These are phyloP conservation scores for Erodium chrysanthum DNA, from an alignment of 441 rosid species.

Conservation along the genomic window DNA sequence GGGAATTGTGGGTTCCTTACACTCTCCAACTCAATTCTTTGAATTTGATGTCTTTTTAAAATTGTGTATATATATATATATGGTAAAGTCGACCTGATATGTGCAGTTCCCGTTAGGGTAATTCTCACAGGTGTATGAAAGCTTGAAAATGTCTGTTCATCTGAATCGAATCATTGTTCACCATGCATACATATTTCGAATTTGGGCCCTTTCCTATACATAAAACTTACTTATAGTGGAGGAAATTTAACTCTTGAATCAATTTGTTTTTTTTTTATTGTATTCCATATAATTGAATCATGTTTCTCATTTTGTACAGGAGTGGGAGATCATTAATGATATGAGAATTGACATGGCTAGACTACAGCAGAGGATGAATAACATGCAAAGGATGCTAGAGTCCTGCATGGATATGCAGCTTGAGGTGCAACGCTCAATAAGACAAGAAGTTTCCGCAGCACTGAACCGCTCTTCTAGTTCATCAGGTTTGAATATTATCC, in stretches of 20 bases:
- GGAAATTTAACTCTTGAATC: too few species aligned
- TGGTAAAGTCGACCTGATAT: too few species aligned
- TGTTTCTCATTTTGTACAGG: constrained; percentile 35
- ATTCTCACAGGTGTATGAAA: too few species aligned
- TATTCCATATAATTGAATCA: constrained; percentile 7
- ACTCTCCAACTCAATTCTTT: too few species aligned
- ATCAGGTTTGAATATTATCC: constrained; percentile 34
- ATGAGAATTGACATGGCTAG: constrained; percentile 85
- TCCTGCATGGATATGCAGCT: constrained; percentile 98
- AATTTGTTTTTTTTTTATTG: background rate
- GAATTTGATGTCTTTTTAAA: too few species aligned
- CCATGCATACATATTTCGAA: too few species aligned
- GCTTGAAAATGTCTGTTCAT: too few species aligned
- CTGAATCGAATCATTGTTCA: too few species aligned
- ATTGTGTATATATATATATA: too few species aligned
- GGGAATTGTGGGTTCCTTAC: constrained; percentile 46
- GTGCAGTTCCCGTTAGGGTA: too few species aligned
- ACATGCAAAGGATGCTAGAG: constrained; percentile 78
- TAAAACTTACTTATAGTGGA: too few species aligned
- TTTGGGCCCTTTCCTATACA: too few species aligned
- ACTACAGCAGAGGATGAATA: constrained; percentile 85
- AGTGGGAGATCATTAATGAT: constrained; percentile 71
- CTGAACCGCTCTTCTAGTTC: constrained; percentile 48
- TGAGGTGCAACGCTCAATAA: constrained; percentile 77
- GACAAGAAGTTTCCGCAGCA: constrained; percentile 85